Base-by-base conservation (phyloP, 116 monocot genomes). In the Papilionanthe hybrid region DNA sequence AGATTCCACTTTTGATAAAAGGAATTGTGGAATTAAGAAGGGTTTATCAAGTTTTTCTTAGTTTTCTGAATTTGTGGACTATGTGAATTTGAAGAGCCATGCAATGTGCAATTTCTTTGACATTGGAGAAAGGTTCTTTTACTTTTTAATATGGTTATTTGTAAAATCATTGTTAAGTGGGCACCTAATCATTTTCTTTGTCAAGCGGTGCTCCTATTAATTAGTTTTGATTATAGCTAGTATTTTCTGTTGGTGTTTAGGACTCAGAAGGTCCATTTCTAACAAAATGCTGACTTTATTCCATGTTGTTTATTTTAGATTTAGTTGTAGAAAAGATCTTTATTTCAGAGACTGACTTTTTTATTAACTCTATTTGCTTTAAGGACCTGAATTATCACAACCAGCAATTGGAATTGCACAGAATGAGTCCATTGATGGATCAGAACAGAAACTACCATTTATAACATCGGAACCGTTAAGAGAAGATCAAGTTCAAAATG, bases 401-500 rank as follows among this genome's bases (percentile, higher is more conserved):
- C 71, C 56, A 63, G 49, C 50, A 15, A 78, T 82, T 27, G 80
- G 75, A 42, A 77, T 72, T 81, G 78, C 47, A 72, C 84, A 80
- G 71, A 75, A 10, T 66, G 89, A 88, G 13, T 42, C 53, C 60
- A 41, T 66, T 44, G 84, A 72, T 84, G 90, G 87, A 68, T 80
- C 82, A 56, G 75, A 83, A 41, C 85, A 66, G 58, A 91, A 81
- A 55, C 76, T 86, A 43, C 80, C 84, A 12, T 63, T 86, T 86
- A 55, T 82, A 44, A 78, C 75, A 63, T 79, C 84, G 12, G 84
- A 91, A 77, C 93, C 95, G 41, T 83, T 98, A 63, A 86, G 98
- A 55, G 94, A 98, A 79, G 98, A 98, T 18, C 94, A 98, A 88
- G 89, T 98, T n/a, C 90, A 94, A 75, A 98, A 98, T 87, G 98